phyloP scores from a whole-genome alignment of 2,329 filamentous ascomycete species.

The Fusarium compactum region DNA sequence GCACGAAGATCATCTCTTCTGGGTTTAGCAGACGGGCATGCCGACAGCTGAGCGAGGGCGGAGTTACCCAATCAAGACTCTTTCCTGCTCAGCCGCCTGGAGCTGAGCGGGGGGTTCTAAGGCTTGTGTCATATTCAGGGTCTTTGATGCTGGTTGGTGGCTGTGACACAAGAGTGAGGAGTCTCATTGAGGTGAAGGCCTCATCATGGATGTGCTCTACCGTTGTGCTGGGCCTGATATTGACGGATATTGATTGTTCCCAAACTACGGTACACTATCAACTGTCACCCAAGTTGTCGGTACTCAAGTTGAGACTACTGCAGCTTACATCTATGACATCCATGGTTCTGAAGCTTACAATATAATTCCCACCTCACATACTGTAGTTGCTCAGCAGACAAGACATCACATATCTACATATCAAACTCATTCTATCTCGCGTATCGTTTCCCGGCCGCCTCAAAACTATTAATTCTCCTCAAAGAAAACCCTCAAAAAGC shows the following conservation, averaged over 20 bases:
- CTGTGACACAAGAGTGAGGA: slow-evolving; percentile 4
- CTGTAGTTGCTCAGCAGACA: background rate
- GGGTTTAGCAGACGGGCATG: slow-evolving; percentile 45
- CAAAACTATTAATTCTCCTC: background rate
- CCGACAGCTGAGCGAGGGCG: slow-evolving; percentile 46
- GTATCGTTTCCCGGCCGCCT: slow-evolving; percentile 13
- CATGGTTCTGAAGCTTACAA: background rate
- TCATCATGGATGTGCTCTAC: slow-evolving; percentile 12
- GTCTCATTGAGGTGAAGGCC: slow-evolving; percentile 9
- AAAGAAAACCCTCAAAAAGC: slow-evolving; percentile 16
- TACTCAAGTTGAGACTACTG: background rate
- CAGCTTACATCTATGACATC: background rate
- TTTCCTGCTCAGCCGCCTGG: slow-evolving; percentile 24
- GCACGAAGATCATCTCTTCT: slow-evolving; percentile 39
- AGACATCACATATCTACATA: slow-evolving; percentile 19
- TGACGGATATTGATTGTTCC: background rate
- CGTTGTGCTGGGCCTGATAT: slow-evolving; percentile 11
- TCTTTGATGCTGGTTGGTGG: slow-evolving; percentile 24
- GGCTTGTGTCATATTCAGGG: slow-evolving; percentile 38
- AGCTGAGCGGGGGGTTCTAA: slow-evolving; percentile 26
- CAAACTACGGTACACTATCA: background rate
- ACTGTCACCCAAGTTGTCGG: slow-evolving; percentile 17
- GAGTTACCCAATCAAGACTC: slow-evolving; percentile 28
- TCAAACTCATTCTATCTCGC: slow-evolving; percentile 2
- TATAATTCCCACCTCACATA: background rate